Conservation (phyloP, 1,284 basidiomycete genomes). For the Sanguinoderma infundibulare region DNA sequence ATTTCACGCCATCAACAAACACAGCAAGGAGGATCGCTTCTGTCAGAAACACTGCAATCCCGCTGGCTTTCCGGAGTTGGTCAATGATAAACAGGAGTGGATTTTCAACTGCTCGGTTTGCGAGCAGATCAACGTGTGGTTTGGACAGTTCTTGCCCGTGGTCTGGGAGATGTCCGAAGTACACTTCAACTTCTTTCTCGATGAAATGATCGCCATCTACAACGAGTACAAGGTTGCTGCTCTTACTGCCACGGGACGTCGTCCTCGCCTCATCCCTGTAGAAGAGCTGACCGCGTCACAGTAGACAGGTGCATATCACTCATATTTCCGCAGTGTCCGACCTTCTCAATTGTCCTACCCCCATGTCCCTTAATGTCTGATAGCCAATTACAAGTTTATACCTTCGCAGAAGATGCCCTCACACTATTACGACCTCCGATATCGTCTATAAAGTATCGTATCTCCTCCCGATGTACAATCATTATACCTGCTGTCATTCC, state of each 20-base stretch:
- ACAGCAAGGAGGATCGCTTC: conserved; percentile 33
- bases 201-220: conserved; percentile 37
- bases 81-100: conserved; percentile 30
- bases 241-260: background rate
- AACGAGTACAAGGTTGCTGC: background rate
- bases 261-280: background rate
- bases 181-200: conserved; percentile 40
- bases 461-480: no score
- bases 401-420: no score
- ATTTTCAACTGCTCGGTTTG: conserved; percentile 33
- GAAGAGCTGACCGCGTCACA: background rate
- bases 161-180: conserved; percentile 31
- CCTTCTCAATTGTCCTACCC: no score
- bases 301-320: no score
- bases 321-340: no score
- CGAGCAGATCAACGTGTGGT: conserved; percentile 26
- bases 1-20: conserved; percentile 40
- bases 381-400: no score
- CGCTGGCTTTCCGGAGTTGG: conserved; percentile 30
- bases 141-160: conserved; percentile 36
- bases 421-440: no score
- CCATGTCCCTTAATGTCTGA: no score
- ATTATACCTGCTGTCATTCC: no score
- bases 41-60: conserved; percentile 40
- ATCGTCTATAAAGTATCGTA: background rate